These are phyloP conservation scores for Trichoderma aggressivum DNA, from an alignment of 2,329 filamentous ascomycete genomes.

Conservation along the genomic window DNA sequence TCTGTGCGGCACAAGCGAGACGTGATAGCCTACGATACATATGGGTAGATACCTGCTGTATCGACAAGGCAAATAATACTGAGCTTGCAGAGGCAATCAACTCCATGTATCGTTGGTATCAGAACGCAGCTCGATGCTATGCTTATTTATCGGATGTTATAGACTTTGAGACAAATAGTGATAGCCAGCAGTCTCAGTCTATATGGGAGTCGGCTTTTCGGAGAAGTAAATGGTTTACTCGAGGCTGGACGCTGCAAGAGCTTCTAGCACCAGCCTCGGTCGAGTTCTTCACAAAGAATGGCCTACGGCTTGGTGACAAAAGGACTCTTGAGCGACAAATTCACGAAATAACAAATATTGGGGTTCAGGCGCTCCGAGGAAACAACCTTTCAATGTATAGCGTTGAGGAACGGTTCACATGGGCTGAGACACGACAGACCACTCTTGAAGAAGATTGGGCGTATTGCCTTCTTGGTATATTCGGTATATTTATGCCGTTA, in stretches of 20 bases:
- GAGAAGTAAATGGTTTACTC: conserved; percentile 24
- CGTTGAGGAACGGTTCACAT: conserved; percentile 25
- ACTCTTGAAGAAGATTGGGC: conserved; percentile 27
- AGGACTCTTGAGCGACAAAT: conserved; percentile 3
- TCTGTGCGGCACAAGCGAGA: conserved; percentile 15
- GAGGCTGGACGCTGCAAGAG: conserved; percentile 25
- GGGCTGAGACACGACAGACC: conserved; percentile 24
- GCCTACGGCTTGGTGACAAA: conserved; percentile 21
- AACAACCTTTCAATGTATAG: conserved; percentile 14
- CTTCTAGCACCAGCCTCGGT: conserved; percentile 29
- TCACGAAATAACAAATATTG: background rate
- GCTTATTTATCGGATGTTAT: background rate
- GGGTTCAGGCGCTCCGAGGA: background rate
- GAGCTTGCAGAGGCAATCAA: conserved; percentile 13
- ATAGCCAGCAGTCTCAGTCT: background rate
- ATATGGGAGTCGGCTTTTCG: background rate
- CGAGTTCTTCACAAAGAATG: conserved; percentile 24
- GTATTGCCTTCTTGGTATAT: conserved; percentile 28
- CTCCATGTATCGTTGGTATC: conserved; percentile 23
- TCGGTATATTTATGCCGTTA: conserved; percentile 28
- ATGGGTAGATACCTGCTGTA: conserved; percentile 23
- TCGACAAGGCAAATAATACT: conserved; percentile 19
- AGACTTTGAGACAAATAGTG: background rate
- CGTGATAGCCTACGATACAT: conserved; percentile 17
- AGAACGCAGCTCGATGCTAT: conserved; percentile 13